These are phyloP conservation scores for cucumber (Cucumis sativus) DNA, from an alignment of 306 rosid species.

Conservation along the genomic window Cucumber_9930_V3 NC_026657.2:40500501-40501000, in stretches of 20 bases:
- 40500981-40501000: constrained; percentile 5
- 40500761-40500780: neutral
- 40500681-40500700: neutral
- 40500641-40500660: neutral
- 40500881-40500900: constrained; percentile 58
- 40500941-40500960: constrained; percentile 40
- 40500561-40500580: neutral
- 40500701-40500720: neutral
- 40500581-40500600: neutral
- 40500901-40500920: constrained; percentile 45
- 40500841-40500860: constrained; percentile 63
- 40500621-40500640: neutral
- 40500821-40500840: constrained; percentile 60
- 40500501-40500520: constrained; percentile 67
- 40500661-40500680: neutral
- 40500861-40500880: constrained; percentile 42
- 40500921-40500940: constrained; percentile 30
- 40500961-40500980: constrained; percentile 76
- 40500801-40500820: constrained; percentile 89
- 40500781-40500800: constrained; percentile 76
- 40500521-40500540: neutral
- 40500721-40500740: neutral
- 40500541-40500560: neutral
- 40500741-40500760: neutral
- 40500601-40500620: neutral